Percentiles rank a stretch among this genome's conserved stretches.
Conservation (phyloP, 768 basidiomycete species). For the Nidula microcarpa region DNA sequence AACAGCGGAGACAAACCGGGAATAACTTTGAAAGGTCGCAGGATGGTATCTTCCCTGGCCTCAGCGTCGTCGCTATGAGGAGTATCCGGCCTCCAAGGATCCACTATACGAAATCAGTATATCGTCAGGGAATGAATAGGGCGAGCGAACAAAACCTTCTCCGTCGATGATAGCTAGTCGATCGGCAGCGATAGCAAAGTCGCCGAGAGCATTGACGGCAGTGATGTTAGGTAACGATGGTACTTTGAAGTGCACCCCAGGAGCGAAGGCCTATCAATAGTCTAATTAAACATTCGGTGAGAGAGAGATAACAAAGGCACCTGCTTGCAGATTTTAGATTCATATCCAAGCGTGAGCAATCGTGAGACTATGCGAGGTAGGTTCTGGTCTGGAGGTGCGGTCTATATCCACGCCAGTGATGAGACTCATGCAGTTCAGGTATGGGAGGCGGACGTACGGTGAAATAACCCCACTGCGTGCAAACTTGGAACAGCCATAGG, state of each 20-base stretch:
- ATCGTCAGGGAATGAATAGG: background rate
- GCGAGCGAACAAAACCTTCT: conserved; percentile 43
- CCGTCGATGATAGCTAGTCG: conserved; percentile 87
- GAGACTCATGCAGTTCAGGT: background rate
- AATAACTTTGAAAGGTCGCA: conserved; percentile 84
- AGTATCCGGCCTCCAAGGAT: conserved; percentile 88
- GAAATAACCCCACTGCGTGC: conserved; percentile 96
- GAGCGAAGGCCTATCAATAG: conserved; percentile 59
- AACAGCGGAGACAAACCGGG: conserved; percentile 48
- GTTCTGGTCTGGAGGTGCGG: conserved; percentile 67
- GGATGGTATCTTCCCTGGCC: conserved; percentile 65
- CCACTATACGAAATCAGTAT: conserved; percentile 40
- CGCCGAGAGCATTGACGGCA: conserved; percentile 80
- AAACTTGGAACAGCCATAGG: conserved; percentile 87
- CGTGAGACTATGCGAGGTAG: conserved; percentile 78
- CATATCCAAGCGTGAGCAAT: conserved; percentile 47
- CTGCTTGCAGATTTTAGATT: conserved; percentile 34
- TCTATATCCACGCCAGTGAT: conserved; percentile 31
- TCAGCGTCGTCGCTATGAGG: conserved; percentile 75
- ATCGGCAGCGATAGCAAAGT: conserved; percentile 77
- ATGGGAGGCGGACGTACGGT: conserved; percentile 39
- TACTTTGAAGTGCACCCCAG: conserved; percentile 71
- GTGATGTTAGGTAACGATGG: conserved; percentile 77
- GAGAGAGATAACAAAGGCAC: conserved; percentile 3
- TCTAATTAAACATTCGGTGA: background rate